phyloP scores from a whole-genome alignment of 2,329 filamentous ascomycete genomes.

The Tolypocladium guangdongense region DNA sequence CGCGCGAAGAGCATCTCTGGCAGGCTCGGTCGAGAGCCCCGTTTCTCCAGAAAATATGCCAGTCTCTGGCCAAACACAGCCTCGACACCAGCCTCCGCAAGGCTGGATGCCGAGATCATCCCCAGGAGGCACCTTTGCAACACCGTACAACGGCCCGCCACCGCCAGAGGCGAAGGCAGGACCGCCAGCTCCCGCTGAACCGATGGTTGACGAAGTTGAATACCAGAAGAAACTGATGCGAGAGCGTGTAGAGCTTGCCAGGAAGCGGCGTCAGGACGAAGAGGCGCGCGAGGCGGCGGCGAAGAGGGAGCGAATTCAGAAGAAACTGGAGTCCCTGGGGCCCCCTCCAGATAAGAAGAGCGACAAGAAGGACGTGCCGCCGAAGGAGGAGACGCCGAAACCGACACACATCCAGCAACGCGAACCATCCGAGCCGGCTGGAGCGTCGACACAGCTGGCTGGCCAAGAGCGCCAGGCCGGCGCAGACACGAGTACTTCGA shows the following conservation, averaged over 20 bases:
- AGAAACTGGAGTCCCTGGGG: slow-evolving; percentile 61
- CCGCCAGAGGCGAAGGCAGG: slow-evolving; percentile 18
- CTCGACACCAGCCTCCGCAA: slow-evolving; percentile 13
- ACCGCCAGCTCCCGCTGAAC: slow-evolving; percentile 19
- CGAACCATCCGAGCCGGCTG: slow-evolving; percentile 7
- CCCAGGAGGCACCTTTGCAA: slow-evolving; percentile 29
- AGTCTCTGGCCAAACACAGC: slow-evolving; percentile 14
- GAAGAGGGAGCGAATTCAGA: slow-evolving; percentile 56
- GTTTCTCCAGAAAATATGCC: slow-evolving; percentile 27
- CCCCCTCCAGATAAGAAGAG: slow-evolving; percentile 51
- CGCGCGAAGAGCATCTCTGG: slow-evolving; percentile 36
- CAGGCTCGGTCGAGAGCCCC: slow-evolving; percentile 39
- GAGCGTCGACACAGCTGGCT: slow-evolving; percentile 5
- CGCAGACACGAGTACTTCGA: neutral
- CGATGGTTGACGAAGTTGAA: slow-evolving; percentile 44
- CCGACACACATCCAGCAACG: slow-evolving; percentile 25
- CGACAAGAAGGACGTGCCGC: slow-evolving; percentile 36
- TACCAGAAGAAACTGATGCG: slow-evolving; percentile 63
- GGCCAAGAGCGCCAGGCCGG: slow-evolving; percentile 3
- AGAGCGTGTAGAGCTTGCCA: slow-evolving; percentile 57
- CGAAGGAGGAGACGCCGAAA: slow-evolving; percentile 28
- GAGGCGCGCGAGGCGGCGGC: slow-evolving; percentile 64
- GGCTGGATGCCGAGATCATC: slow-evolving; percentile 26
- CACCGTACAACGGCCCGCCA: slow-evolving; percentile 21
- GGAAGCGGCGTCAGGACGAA: slow-evolving; percentile 56